phyloP scores from a whole-genome alignment of 345 rosid genomes.

The Populus simonii region DNA sequence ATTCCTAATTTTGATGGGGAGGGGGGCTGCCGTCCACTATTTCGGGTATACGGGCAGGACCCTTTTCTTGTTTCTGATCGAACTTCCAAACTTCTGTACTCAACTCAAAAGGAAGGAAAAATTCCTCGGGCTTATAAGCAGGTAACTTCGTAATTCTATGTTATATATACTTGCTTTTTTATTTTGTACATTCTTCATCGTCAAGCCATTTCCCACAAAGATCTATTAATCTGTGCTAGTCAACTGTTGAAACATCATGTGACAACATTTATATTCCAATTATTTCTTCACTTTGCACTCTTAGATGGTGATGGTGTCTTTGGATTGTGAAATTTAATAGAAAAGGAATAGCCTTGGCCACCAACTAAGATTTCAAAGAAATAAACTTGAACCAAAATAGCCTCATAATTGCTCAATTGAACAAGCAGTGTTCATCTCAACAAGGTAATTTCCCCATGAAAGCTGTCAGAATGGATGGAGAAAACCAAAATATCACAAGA shows the following conservation, averaged over 20 bases:
- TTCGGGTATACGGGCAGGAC: slow-evolving; percentile 85
- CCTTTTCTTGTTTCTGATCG: slow-evolving; percentile 60
- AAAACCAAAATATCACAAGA: neutral
- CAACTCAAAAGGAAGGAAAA: slow-evolving; percentile 65
- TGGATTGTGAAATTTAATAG: neutral
- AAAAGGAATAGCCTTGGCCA: neutral
- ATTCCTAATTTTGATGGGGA: slow-evolving; percentile 68
- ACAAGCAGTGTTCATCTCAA: neutral
- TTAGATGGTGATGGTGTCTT: neutral
- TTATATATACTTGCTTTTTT: neutral
- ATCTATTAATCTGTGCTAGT: neutral
- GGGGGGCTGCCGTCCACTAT: slow-evolving; percentile 83
- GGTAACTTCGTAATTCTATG: slow-evolving; percentile 35
- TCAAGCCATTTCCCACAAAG: neutral
- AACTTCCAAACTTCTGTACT: slow-evolving; percentile 53
- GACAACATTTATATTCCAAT: neutral
- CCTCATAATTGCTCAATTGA: neutral
- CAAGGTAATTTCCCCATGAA: neutral
- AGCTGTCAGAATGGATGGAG: neutral
- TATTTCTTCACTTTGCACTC: neutral
- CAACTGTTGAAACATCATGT: neutral
- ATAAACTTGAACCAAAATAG: neutral
- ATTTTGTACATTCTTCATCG: neutral
- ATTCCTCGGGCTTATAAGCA: slow-evolving; percentile 65
- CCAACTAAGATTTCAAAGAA: neutral